Percentiles rank a stretch among this genome's conserved stretches.
These are phyloP conservation scores for Fusarium oligoseptatum DNA, from an alignment of 2,329 filamentous ascomycete genomes.

Conservation along the genomic window DNA sequence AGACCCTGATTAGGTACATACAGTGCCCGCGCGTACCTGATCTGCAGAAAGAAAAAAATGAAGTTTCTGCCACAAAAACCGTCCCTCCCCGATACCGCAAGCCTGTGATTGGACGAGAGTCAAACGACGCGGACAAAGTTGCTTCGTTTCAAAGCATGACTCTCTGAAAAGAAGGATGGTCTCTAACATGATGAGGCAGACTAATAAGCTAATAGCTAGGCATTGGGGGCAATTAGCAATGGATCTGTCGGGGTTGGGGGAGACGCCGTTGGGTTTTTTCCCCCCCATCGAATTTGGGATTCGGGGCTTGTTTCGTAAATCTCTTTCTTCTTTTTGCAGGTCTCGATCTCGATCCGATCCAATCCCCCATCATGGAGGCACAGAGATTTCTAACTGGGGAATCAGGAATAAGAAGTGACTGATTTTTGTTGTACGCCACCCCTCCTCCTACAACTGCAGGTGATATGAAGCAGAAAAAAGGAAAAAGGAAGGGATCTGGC, in stretches of 20 bases:
- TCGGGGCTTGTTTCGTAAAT: constrained; percentile 12
- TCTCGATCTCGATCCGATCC: constrained; percentile 1
- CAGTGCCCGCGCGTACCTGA: constrained; percentile 20
- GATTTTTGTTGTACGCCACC: constrained; percentile 3
- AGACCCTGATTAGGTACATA: not conserved
- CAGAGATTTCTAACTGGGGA: not conserved
- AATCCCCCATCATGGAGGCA: not conserved
- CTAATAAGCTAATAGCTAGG: constrained; percentile 9
- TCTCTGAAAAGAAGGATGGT: not conserved
- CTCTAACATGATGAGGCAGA: constrained; percentile 16
- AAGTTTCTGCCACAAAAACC: not conserved
- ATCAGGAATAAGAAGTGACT: not conserved
- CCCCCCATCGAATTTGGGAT: not conserved
- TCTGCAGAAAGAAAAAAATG: constrained; percentile 10
- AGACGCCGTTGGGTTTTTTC: not conserved
- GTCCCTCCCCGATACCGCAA: not conserved
- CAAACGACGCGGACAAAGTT: not conserved
- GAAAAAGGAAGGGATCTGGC: constrained; percentile 20
- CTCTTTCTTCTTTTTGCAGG: not conserved
- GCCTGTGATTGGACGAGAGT: not conserved
- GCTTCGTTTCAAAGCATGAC: constrained; percentile 1
- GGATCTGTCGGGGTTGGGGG: constrained; percentile 5
- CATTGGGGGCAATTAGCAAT: not conserved
- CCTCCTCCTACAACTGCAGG: constrained; percentile 8
- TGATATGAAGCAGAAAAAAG: constrained; percentile 8